These are phyloP conservation scores for Talaromyces sp. DNA, from an alignment of 2,329 filamentous ascomycete species.

Conservation along the genomic window DNA sequence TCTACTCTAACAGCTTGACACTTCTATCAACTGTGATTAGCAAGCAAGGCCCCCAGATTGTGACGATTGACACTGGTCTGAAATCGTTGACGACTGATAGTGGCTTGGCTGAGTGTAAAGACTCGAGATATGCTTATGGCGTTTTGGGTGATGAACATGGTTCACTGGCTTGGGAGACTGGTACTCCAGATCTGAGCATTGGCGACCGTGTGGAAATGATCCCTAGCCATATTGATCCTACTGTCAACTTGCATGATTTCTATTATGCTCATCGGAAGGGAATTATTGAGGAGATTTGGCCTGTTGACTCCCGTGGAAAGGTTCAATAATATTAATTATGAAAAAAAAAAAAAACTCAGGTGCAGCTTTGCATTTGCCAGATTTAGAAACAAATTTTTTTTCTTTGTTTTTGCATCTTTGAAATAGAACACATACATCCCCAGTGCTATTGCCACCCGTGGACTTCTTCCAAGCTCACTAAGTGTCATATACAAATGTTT, in stretches of 20 bases:
- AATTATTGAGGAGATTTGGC: slow-evolving; percentile 56
- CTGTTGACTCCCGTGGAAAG: slow-evolving; percentile 54
- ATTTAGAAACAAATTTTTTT: too few relatives aligned
- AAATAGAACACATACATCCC: too few relatives aligned
- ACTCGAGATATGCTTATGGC: slow-evolving; percentile 47
- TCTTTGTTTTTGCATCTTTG: too few relatives aligned
- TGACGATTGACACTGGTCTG: slow-evolving; percentile 55
- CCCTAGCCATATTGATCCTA: slow-evolving; percentile 59
- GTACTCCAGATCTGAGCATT: slow-evolving; percentile 41
- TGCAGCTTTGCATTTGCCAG: too few relatives aligned
- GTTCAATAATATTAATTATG: slow-evolving; percentile 52
- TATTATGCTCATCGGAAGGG: slow-evolving; percentile 55
- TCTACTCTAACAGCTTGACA: slow-evolving; percentile 54
- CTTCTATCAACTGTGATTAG: slow-evolving; percentile 55
- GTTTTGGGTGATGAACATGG: slow-evolving; percentile 56
- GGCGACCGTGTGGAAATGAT: slow-evolving; percentile 57
- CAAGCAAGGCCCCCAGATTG: slow-evolving; percentile 46
- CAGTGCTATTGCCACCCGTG: too few relatives aligned
- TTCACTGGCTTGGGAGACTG: slow-evolving; percentile 50
- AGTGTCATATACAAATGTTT: too few relatives aligned
- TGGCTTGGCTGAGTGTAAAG: slow-evolving; percentile 54
- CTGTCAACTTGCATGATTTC: slow-evolving; percentile 56
- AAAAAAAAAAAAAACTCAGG: too few relatives aligned
- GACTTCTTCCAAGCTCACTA: too few relatives aligned
- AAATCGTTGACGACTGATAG: slow-evolving; percentile 58